Percentiles rank a stretch among this genome's conserved stretches.
Conservation (phyloP, 768 basidiomycete genomes). For the Russula griseocarnosa region DNA sequence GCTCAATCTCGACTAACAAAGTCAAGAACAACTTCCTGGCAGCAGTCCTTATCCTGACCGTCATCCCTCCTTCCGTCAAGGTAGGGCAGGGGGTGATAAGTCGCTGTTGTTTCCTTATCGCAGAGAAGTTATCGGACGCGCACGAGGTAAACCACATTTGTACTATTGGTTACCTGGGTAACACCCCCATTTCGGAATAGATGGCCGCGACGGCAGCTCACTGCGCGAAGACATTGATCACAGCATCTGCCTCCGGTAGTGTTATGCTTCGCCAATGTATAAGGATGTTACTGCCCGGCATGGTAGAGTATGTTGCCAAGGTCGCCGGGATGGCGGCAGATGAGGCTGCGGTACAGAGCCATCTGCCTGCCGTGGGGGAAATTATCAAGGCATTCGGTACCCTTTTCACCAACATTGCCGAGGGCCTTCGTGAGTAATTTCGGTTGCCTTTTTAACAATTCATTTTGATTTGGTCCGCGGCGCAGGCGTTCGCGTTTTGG, state of each 20-base stretch:
- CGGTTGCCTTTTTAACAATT: background rate
- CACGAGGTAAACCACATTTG: slow-evolving; percentile 51
- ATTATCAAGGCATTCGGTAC: slow-evolving; percentile 71
- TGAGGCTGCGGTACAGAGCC: slow-evolving; percentile 50
- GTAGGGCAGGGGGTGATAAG: slow-evolving; percentile 75
- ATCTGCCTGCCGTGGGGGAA: slow-evolving; percentile 65
- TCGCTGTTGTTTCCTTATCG: slow-evolving; percentile 78
- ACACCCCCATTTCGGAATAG: slow-evolving; percentile 39
- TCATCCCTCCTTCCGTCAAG: slow-evolving; percentile 60
- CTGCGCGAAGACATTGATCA: slow-evolving; percentile 79
- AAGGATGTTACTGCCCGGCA: slow-evolving; percentile 67
- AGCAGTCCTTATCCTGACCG: slow-evolving; percentile 78
- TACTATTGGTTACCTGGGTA: background rate
- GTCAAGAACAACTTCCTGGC: slow-evolving; percentile 88
- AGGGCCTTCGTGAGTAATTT: slow-evolving; percentile 26
- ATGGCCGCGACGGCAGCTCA: slow-evolving; percentile 82
- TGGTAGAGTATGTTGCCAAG: slow-evolving; percentile 77
- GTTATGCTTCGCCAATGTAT: slow-evolving; percentile 66
- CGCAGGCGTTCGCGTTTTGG: slow-evolving; percentile 25
- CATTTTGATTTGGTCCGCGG: background rate
- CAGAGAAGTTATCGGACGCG: slow-evolving; percentile 68
- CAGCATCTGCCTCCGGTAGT: slow-evolving; percentile 64
- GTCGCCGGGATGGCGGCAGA: slow-evolving; percentile 61
- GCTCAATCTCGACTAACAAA: slow-evolving; percentile 71
- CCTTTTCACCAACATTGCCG: slow-evolving; percentile 22